Evolutionary conservation across 2,329 filamentous ascomycete genomes (phyloP), one percentile per base, ranked within the genome.

Genomic region (Uncinocarpus reesii): DNA sequence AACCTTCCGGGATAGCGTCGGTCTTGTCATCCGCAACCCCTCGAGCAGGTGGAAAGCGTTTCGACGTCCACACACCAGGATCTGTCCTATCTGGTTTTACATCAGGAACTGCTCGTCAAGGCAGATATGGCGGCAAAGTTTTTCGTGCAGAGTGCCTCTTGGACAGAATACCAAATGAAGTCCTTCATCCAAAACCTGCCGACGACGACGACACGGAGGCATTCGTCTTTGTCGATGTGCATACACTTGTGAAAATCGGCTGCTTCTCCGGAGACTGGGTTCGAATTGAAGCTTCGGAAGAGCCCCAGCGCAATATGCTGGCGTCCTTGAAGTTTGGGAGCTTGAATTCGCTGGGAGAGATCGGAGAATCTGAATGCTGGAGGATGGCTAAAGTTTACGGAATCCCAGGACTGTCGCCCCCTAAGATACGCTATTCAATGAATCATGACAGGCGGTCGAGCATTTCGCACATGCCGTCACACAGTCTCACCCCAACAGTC

Each of bases 211-310:
- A 95, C 55, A 84, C 93, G 57, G 80, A 83, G 57, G 82, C 86
- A 1, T 81, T 92, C 41, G 77, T 96, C 1, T 98, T 90, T 59
- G 89, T 98, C 4, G 88, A 95, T 58, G 83, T 93, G 6, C 82
- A 79, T 49, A 86, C 86, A 1, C 68, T 98, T 16, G 83, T 86
- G 11, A 88, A 89, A 57, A 83, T 98, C 47, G 89, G 90, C 13
- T 96, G 90, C 65, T 98, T 98, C 62, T 96, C 90, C 0, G 92
- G 92, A 24, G 92, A 98, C 61, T 98, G 92, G 92, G 87, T 95
- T 8, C 81, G 84, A 18, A 73, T 95, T 8, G 87, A 95, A 66
- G 75, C 79, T 4, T 77, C 85, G 0, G 77, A 84, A 55, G 86
- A 88, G 60, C 84, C 86, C 1, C 64, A 66, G 48, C 45, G 62